Conservation (phyloP, 2,329 filamentous ascomycete species). For the Microdochium nivale region DNA sequence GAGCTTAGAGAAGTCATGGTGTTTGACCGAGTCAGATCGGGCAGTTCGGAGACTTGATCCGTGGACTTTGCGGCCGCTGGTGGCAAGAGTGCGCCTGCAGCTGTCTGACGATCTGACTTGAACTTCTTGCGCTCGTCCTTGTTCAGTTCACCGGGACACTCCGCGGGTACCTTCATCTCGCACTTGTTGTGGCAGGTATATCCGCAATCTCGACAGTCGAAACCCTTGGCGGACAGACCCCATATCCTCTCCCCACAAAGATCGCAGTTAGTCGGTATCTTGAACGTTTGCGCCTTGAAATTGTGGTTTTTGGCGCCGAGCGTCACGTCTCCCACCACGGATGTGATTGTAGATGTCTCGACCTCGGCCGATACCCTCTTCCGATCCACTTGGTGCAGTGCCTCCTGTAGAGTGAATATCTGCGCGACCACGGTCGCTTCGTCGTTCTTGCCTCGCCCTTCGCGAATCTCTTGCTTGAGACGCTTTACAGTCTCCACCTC, state of each 20-base stretch:
- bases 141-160: constrained; percentile 85
- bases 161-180: constrained; percentile 95
- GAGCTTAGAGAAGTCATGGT: constrained; percentile 89
- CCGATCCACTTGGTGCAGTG: constrained; percentile 75
- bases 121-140: constrained; percentile 96
- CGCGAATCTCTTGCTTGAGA: constrained; percentile 65
- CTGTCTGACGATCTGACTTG: constrained; percentile 76
- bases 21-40: constrained; percentile 66
- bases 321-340: constrained; percentile 84
- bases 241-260: constrained; percentile 94
- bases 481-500: constrained; percentile 75
- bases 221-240: constrained; percentile 93
- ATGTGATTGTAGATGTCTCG: constrained; percentile 87
- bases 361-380: constrained; percentile 83
- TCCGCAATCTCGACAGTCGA: constrained; percentile 91
- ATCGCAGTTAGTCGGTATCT: constrained; percentile 97
- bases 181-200: constrained; percentile 99
- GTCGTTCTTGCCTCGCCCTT: constrained; percentile 81
- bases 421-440: constrained; percentile 77
- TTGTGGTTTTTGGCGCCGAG: constrained; percentile 91
- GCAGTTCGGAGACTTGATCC: constrained; percentile 51
- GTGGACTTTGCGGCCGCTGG: constrained; percentile 34
- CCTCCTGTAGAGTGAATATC: constrained; percentile 79
- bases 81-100: constrained; percentile 54
- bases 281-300: constrained; percentile 98